phyloP scores from a whole-genome alignment of 805 yeast genomes.

The Candida oleophila region DNA sequence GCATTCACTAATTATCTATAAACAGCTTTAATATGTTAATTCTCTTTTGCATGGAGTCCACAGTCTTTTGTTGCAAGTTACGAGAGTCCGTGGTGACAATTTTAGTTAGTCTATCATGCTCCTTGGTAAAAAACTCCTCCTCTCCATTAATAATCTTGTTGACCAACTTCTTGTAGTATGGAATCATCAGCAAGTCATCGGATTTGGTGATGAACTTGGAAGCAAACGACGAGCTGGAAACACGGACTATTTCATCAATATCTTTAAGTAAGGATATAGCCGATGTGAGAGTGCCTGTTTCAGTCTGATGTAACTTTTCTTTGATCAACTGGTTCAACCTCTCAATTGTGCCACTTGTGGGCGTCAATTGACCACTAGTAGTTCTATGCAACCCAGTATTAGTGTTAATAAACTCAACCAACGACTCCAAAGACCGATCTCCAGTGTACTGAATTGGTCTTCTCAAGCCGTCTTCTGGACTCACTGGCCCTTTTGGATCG shows the following conservation, averaged over 20 bases:
- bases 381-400: constrained; percentile 26
- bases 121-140: constrained; percentile 41
- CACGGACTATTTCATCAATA: constrained; percentile 7
- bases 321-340: constrained; percentile 16
- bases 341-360: constrained; percentile 30
- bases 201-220: constrained; percentile 9
- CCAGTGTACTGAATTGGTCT: constrained; percentile 29
- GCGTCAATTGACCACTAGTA: constrained; percentile 30
- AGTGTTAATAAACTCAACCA: constrained; percentile 28
- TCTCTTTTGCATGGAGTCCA: constrained; percentile 53
- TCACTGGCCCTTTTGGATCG: constrained; percentile 19
- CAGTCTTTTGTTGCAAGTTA: constrained; percentile 37
- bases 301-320: not conserved
- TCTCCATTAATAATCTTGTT: constrained; percentile 47
- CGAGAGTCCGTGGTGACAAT: constrained; percentile 36
- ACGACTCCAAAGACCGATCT: constrained; percentile 15
- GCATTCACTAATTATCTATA: constrained; percentile 2
- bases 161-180: constrained; percentile 50
- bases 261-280: constrained; percentile 13
- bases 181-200: constrained; percentile 23
- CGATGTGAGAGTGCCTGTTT: not conserved
- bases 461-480: constrained; percentile 20
- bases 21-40: constrained; percentile 44
- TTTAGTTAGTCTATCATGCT: constrained; percentile 44
- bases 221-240: not conserved